Evolutionary conservation across 2,329 filamentous ascomycete genomes (phyloP), one percentile per base, ranked within the genome.

Genomic region (Epicoccum nigrum): DNA sequence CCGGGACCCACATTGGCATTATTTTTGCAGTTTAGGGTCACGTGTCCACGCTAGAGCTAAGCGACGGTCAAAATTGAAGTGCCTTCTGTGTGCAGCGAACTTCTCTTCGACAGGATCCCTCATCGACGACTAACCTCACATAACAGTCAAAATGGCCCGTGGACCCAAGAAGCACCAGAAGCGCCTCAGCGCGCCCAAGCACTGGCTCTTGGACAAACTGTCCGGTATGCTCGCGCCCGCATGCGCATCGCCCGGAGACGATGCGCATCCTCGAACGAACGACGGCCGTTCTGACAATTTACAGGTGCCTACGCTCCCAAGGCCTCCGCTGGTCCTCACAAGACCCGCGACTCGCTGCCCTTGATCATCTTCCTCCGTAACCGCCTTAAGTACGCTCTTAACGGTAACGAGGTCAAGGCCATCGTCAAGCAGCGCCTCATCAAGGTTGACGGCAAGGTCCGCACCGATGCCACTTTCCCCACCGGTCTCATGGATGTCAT

Each of bases 151-250:
- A 71, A 87, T 87, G 84, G 83, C 81, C 76, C 81, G 84, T 77
- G 84, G 84, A 83, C 84, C 81, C 82, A 95, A 94, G 87, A 97
- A 97, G 89, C 94, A 99, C 84, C 93, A 97, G 83, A 97, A 99
- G 92, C 92, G 94, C 86, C 86, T 97, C 78, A 94, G 90, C 83
- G 94, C 94, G 79, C 94, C 94, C 77, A 95, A 90, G 79, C 94
- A 97, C 89, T 99, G 94, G 94, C 90, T 99, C 78, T 86, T 99
- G 80, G 94, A 99, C 90, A 99, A 99, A 83, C 86, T 99, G 78
- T 96, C 92, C 80, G 94, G 94, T 72, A 68, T 43, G 67, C 54
- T 41, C 34, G 52, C 45, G 37, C 85, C 70, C 73, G 83, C 86
- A 64, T 86, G n/a, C n/a, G 40, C 59, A 49, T 54, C 43, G 51